Evolutionary conservation across 768 basidiomycete species (phyloP), one percentile per base, ranked within the genome.

Genomic region (Podaxis sp.): DNA sequence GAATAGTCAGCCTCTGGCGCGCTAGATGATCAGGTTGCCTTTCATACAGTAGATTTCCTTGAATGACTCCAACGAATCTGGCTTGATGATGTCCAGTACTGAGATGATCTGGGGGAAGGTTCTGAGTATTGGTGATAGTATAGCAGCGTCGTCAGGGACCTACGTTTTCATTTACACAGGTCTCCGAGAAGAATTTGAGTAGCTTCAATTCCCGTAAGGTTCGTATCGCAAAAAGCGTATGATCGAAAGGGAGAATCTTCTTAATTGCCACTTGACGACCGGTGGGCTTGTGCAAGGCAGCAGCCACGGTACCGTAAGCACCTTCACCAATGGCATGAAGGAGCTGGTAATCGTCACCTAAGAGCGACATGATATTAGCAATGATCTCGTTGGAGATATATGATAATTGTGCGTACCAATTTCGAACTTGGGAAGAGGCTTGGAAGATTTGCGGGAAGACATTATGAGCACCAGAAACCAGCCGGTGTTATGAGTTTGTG

Each of bases 221-320:
- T 63, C 90, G 84, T 71, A 96, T 78, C 69, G 91, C 93, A 78
- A 95, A 96, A 74, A 96, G 82, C 36, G 92, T 89, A 72, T 96
- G 95, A 70, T 96, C 95, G 74, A 97, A 96, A 8, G 95, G 95
- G 46, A 91, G 86, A 69, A 97, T 90, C 77, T 93, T 95, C 84
- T 96, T 98, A 78, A 96, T 96, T 48, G 95, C 96, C 15, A 98
- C 94, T 73, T 93, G 86, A 64, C 87, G 86, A 36, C 88, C 86
- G 7, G 88, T 86, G 4, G 91, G 90, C 68, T 86, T 85, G 77
- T 97, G 95, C 40, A 90, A 77, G 37, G 95, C 96, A 60, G 95
- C 91, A 60, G 85, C 91, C 55, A 97, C 95, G 22, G 90, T 93
- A 33, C 95, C 95, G 71, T 95, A 95, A 52, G 93, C 92, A 59